A percentile compares a stretch with the other conserved stretches of the same genome.
phyloP scores from a whole-genome alignment of 2,329 filamentous ascomycete genomes.

The Nothophaeocryptopus gaeumannii region DNA sequence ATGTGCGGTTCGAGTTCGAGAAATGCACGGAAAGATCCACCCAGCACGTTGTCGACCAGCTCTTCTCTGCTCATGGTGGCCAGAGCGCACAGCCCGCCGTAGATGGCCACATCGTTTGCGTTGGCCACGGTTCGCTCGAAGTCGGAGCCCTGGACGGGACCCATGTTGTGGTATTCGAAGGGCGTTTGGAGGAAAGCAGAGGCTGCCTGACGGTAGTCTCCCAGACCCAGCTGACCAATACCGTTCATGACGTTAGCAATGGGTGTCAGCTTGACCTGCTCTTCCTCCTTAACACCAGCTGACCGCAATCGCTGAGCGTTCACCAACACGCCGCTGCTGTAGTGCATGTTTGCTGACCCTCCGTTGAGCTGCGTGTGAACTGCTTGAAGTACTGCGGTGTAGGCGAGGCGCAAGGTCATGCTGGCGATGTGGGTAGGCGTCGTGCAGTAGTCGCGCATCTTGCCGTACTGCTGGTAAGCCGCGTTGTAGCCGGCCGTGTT shows the following conservation, averaged over 20 bases:
- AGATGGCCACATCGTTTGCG: conserved; percentile 85
- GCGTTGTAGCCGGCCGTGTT: conserved; percentile 55
- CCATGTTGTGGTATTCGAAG: conserved; percentile 43
- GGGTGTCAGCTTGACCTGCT: conserved; percentile 54
- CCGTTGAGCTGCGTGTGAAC: conserved; percentile 42
- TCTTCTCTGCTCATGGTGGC: conserved; percentile 81
- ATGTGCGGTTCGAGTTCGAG: conserved; percentile 93
- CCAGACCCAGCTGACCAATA: conserved; percentile 57
- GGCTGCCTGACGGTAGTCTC: conserved; percentile 66
- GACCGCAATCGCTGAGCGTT: conserved; percentile 52
- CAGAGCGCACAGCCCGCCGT: conserved; percentile 84
- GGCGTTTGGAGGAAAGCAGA: conserved; percentile 66
- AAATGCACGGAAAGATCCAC: conserved; percentile 81
- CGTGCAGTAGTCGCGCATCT: conserved; percentile 88
- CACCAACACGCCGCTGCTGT: conserved; percentile 56
- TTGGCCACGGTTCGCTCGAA: conserved; percentile 70
- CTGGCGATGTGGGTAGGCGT: conserved; percentile 79
- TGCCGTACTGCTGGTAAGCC: conserved; percentile 73
- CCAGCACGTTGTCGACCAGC: conserved; percentile 72
- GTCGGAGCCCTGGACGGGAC: conserved; percentile 48
- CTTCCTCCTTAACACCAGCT: conserved; percentile 52
- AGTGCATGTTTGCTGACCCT: conserved; percentile 33
- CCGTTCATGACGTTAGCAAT: conserved; percentile 66
- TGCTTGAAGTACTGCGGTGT: conserved; percentile 78
- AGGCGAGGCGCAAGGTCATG: conserved; percentile 74